A percentile compares a stretch with the other conserved stretches of the same genome.
These are phyloP conservation scores for Irpex sp. DNA, from an alignment of 1,284 basidiomycete species.

Conservation along the genomic window DNA sequence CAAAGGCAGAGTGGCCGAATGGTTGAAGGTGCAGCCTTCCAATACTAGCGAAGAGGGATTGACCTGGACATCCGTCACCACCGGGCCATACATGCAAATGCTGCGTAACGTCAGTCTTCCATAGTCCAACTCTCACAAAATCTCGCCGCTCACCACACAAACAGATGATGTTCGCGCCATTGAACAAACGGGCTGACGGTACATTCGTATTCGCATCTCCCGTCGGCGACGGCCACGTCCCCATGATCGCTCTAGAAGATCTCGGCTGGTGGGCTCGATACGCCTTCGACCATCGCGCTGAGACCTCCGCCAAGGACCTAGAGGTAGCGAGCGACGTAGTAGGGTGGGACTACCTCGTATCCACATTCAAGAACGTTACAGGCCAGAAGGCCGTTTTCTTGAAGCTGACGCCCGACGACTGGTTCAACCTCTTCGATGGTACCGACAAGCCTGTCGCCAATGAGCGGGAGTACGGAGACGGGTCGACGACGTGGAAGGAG, in stretches of 20 bases:
- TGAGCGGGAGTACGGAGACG: slow-evolving; percentile 16
- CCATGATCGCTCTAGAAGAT: slow-evolving; percentile 28
- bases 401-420: slow-evolving; percentile 34
- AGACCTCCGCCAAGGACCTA: slow-evolving; percentile 2
- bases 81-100: slow-evolving; percentile 32
- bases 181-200: slow-evolving; percentile 23
- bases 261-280: slow-evolving; percentile 31
- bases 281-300: slow-evolving; percentile 37
- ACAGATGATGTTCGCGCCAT: slow-evolving; percentile 1
- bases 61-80: slow-evolving; percentile 27
- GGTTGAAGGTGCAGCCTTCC: slow-evolving; percentile 36
- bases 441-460: slow-evolving; percentile 31
- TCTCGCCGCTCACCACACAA: neutral
- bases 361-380: slow-evolving; percentile 40
- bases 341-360: slow-evolving; percentile 36
- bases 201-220: slow-evolving; percentile 24
- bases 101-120: slow-evolving; percentile 13
- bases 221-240: slow-evolving; percentile 22
- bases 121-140: neutral
- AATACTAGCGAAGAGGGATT: slow-evolving; percentile 30
- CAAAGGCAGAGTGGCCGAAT: slow-evolving; percentile 41
- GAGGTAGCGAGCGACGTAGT: slow-evolving; percentile 29
- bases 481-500: slow-evolving; percentile 28
- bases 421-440: slow-evolving; percentile 30
- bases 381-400: slow-evolving; percentile 35